Conservation (phyloP, 2,329 filamentous ascomycete genomes). For the Aspergillus novofumigatus region DNA sequence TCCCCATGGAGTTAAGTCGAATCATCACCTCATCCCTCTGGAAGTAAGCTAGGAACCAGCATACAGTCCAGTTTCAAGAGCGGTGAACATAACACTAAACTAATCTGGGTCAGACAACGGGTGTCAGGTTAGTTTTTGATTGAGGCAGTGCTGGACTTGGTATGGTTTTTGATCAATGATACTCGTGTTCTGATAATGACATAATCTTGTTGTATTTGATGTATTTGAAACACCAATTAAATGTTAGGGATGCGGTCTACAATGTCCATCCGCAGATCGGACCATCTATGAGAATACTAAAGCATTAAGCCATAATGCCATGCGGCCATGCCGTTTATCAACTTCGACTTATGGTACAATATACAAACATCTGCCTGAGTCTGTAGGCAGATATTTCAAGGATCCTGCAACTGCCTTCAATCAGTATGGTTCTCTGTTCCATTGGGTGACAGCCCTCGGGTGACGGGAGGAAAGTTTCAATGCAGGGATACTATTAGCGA, state of each 20-base stretch:
- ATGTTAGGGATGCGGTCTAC: background rate
- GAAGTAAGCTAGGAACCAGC: constrained; percentile 3
- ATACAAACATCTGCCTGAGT: background rate
- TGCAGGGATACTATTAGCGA: background rate
- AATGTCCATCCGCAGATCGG: background rate
- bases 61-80: constrained; percentile 5
- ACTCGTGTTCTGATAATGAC: constrained; percentile 3
- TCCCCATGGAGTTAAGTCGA: background rate
- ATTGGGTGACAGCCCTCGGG: too few species aligned
- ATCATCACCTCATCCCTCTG: background rate
- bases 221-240: background rate
- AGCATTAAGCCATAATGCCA: background rate
- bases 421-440: too few species aligned
- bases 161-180: constrained; percentile 2
- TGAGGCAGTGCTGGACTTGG: constrained; percentile 20
- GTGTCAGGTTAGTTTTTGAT: constrained; percentile 8
- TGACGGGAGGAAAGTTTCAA: background rate
- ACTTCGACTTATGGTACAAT: background rate
- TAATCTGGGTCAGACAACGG: constrained; percentile 12
- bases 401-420: too few species aligned
- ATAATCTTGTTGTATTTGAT: constrained; percentile 2
- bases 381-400: background rate
- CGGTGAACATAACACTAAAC: constrained; percentile 17
- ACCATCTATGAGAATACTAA: background rate
- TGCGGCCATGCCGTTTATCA: background rate